These are phyloP conservation scores for Mycena filopes DNA, from an alignment of 768 basidiomycete genomes.

Conservation along the genomic window DNA sequence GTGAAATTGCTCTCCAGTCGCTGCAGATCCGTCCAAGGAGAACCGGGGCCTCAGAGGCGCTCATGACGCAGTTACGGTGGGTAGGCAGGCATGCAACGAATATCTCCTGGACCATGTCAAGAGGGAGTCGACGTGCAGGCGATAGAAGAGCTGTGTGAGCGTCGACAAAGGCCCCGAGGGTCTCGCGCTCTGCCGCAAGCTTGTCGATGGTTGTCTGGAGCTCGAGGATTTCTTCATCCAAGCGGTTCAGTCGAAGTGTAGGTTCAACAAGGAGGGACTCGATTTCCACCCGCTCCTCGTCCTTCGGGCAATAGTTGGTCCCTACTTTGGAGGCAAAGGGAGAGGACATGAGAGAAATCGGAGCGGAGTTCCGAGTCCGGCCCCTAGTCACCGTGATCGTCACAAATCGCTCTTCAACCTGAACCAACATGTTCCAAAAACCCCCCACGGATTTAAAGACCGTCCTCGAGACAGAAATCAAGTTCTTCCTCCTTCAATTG, in stretches of 20 bases:
- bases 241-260: not conserved
- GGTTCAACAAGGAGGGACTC: slow-evolving; percentile 12
- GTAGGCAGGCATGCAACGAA: slow-evolving; percentile 25
- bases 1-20: slow-evolving; percentile 20
- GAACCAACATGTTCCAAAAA: slow-evolving; percentile 15
- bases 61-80: slow-evolving; percentile 24
- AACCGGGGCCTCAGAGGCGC: slow-evolving; percentile 18
- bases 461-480: slow-evolving; percentile 71
- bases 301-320: slow-evolving; percentile 14
- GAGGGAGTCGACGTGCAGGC: not conserved
- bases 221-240: slow-evolving; percentile 13
- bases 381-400: not conserved
- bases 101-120: slow-evolving; percentile 20
- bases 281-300: slow-evolving; percentile 8
- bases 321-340: slow-evolving; percentile 14
- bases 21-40: slow-evolving; percentile 28
- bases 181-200: not conserved
- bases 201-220: slow-evolving; percentile 5
- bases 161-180: not conserved
- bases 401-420: not conserved
- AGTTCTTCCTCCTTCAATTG: slow-evolving; percentile 49
- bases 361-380: too few relatives aligned
- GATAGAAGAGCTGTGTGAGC: slow-evolving; percentile 15
- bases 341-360: slow-evolving; percentile 1
- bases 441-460: slow-evolving; percentile 64